Evolutionary conservation across 352 stramenopile genomes (phyloP).

Genomic region (Plasmopara viticola): DNA sequence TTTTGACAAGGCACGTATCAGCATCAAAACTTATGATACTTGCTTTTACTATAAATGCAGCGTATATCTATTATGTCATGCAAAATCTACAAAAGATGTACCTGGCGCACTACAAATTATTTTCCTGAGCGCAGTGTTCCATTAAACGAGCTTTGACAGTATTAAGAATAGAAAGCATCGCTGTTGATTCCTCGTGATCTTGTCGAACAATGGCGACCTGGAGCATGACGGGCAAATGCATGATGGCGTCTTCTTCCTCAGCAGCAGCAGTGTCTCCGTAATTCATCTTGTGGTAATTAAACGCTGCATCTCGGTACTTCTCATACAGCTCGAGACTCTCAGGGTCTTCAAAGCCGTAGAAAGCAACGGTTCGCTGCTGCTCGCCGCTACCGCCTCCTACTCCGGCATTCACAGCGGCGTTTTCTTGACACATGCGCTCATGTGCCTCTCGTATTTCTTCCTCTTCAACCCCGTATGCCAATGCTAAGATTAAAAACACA

Average conservation of each 20-base stretch:
- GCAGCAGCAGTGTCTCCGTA: constrained; percentile 67
- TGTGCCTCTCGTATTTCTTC: constrained; percentile 76
- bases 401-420: constrained; percentile 58
- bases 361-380: constrained; percentile 36
- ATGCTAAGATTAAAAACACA: constrained; percentile 77
- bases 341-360: constrained; percentile 67
- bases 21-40: too few relatives aligned
- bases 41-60: too few relatives aligned
- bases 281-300: constrained; percentile 85
- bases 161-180: constrained; percentile 74
- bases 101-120: background rate
- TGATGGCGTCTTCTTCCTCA: constrained; percentile 85
- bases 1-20: too few relatives aligned
- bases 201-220: constrained; percentile 67
- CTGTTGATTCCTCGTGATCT: constrained; percentile 58
- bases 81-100: background rate
- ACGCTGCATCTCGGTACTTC: constrained; percentile 75
- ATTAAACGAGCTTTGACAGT: constrained; percentile 62
- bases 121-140: constrained; percentile 31
- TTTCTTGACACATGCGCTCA: constrained; percentile 78
- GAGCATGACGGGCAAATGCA: constrained; percentile 86
- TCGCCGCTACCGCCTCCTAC: constrained; percentile 68
- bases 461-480: constrained; percentile 70
- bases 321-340: constrained; percentile 78
- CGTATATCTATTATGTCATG: background rate